Evolutionary conservation across 495 filamentous ascomycete genomes (phyloP).

Genomic region (Aspergillus bridgeri): DNA sequence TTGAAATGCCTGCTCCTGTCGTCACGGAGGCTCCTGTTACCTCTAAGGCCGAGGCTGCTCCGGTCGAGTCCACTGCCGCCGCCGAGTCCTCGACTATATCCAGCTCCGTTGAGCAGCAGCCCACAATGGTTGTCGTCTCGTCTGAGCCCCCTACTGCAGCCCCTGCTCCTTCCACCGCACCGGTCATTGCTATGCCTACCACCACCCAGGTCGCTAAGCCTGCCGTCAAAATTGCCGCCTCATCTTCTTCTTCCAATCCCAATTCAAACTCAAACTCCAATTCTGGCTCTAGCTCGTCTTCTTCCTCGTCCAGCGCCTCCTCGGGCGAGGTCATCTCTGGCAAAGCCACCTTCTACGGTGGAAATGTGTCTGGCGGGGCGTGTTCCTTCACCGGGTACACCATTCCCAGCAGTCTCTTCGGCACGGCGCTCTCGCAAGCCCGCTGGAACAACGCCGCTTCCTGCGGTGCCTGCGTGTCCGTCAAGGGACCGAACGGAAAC

Average conservation of each 20-base stretch:
- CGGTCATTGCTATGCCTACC: neutral
- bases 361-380: conserved; percentile 54
- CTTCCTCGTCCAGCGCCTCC: conserved; percentile 12
- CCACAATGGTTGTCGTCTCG: neutral
- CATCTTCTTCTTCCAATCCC: conserved; percentile 7
- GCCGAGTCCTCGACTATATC: conserved; percentile 11
- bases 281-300: conserved; percentile 15
- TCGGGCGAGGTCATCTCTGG: conserved; percentile 24
- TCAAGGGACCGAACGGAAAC: conserved; percentile 53
- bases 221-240: conserved; percentile 2
- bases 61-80: conserved; percentile 13
- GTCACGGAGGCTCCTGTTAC: conserved; percentile 7
- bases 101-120: neutral
- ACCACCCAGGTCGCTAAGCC: conserved; percentile 11
- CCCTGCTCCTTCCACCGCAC: conserved; percentile 3
- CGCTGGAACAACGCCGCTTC: conserved; percentile 49
- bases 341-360: conserved; percentile 53
- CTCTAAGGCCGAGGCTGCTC: conserved; percentile 6
- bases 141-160: conserved; percentile 5
- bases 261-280: conserved; percentile 11
- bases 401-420: conserved; percentile 50
- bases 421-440: conserved; percentile 50
- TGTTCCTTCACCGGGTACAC: conserved; percentile 59
- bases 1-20: conserved; percentile 3
- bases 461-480: conserved; percentile 56